A percentile compares a stretch with the other conserved stretches of the same genome.
Conservation (phyloP, 257 asterid genomes). For the Dorcoceras hygrometricum region DNA sequence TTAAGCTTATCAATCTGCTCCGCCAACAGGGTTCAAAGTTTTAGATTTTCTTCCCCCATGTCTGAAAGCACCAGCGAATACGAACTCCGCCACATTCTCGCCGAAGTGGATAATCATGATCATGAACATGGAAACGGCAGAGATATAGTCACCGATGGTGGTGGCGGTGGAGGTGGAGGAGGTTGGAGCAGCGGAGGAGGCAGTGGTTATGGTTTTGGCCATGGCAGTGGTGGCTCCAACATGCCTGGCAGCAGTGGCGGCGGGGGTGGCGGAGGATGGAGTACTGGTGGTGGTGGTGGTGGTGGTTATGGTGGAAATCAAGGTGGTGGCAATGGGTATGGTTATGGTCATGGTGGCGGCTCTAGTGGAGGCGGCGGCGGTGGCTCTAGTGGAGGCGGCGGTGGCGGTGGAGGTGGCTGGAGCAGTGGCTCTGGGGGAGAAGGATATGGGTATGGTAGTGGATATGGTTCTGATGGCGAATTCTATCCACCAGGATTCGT, state of each 20-base stretch:
- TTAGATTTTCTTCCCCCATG: background rate
- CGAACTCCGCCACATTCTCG: background rate
- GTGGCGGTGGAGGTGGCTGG: background rate
- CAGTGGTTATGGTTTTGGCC: background rate
- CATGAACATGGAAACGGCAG: slow-evolving; percentile 1
- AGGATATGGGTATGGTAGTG: slow-evolving; percentile 4
- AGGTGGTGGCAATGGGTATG: slow-evolving; percentile 13
- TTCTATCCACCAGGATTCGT: background rate
- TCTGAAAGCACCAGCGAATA: background rate
- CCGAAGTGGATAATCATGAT: background rate
- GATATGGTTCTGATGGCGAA: background rate
- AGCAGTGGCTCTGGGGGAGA: slow-evolving; percentile 1
- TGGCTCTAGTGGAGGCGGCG: slow-evolving; percentile 10
- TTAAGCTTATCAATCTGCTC: slow-evolving; percentile 25
- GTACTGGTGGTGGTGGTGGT: background rate
- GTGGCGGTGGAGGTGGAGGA: background rate
- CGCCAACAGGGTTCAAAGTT: background rate
- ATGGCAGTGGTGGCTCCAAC: slow-evolving; percentile 5
- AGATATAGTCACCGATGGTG: background rate
- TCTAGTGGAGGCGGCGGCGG: slow-evolving; percentile 5
- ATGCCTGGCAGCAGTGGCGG: background rate
- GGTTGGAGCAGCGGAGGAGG: slow-evolving; percentile 1
- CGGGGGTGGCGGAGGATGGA: background rate
- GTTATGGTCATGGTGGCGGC: background rate
- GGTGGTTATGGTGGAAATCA: slow-evolving; percentile 8